phyloP scores from a whole-genome alignment of 176 grass and related monocot genomes.

The Alloteropsis semialata region DNA sequence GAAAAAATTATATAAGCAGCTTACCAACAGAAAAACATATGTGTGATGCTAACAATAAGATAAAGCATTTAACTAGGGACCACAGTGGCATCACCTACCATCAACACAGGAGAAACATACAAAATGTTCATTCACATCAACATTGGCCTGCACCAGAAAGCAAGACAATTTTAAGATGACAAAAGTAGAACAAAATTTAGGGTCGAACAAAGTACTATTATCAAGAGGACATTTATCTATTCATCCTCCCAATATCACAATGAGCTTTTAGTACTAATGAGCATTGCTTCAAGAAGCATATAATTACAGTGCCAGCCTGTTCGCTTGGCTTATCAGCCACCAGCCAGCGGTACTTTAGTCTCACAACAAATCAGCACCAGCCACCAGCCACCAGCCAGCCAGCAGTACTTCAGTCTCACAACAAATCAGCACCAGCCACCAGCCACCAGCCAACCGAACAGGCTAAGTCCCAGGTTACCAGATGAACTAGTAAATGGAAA shows the following conservation, averaged over 20 bases:
- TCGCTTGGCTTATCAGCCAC: too few relatives aligned
- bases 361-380: too few relatives aligned
- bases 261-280: neutral
- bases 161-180: slow-evolving; percentile 10
- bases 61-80: neutral
- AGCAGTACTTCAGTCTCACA: too few relatives aligned
- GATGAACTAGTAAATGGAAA: neutral
- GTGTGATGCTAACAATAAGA: neutral
- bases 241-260: neutral
- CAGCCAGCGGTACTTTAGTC: too few relatives aligned
- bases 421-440: too few relatives aligned
- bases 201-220: neutral
- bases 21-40: neutral
- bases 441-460: too few relatives aligned
- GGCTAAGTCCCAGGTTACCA: neutral
- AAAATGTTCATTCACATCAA: slow-evolving; percentile 86
- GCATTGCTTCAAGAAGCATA: neutral
- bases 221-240: slow-evolving; percentile 14
- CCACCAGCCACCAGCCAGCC: too few relatives aligned
- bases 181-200: neutral
- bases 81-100: slow-evolving; percentile 43
- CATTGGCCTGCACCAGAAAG: slow-evolving; percentile 52
- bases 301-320: neutral
- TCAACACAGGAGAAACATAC: slow-evolving; percentile 98
- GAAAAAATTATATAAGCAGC: neutral